Base-by-base conservation (phyloP, 2,329 filamentous ascomycete genomes). In the Madurella fahalii region DNA sequence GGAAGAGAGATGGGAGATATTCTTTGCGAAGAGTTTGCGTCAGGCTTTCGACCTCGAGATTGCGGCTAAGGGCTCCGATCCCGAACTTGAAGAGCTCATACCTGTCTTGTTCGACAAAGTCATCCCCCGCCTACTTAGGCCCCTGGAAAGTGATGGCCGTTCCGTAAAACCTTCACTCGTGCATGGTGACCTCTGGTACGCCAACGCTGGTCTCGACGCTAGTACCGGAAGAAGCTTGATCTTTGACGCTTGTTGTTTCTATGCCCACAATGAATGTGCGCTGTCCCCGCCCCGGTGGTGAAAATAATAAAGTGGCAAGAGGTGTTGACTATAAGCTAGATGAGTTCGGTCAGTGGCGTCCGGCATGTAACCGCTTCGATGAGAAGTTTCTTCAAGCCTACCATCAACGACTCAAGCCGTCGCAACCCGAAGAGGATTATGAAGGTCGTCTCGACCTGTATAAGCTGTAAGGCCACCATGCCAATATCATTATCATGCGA, bases 131-230 rank as follows among this genome's bases (percentile, higher is more conserved):
- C 65, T 79, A 0, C 64, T 79, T 7, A 56, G 73, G 5, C 72
- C 73, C 0, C 65, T 79, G 56, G 44, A 47, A 11, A 70, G 59
- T 2, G 68, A 68, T 0, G 73, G 74, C 1, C 64, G 72, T n/a
- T 64, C 39, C 0, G 58, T 79, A 2, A 73, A 72, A 46, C 76
- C 76, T 1, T 68, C 64, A 0, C 64, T 79, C 1, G 64, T 79
- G 1, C 76, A 79, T 47, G 72, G 72, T 0, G 72, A 77, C 47
- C 61, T 77, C 4, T 77, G 73, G 73, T 65, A 68, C 49, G 5
- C 57, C 66, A 5, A 71, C 63, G 1, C 62, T 58, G 1, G 46
- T 65, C 39, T 60, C 65, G 34, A 37, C 9, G 9, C 11, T 37
- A 9, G 13, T 11, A 37, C 34, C 2, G 34, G 25, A 25, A 37